A percentile compares a stretch with the other conserved stretches of the same genome.
Evolutionary conservation across 2,329 filamentous ascomycete genomes (phyloP).

Genomic region (Allantophomopsis cytisporea): DNA sequence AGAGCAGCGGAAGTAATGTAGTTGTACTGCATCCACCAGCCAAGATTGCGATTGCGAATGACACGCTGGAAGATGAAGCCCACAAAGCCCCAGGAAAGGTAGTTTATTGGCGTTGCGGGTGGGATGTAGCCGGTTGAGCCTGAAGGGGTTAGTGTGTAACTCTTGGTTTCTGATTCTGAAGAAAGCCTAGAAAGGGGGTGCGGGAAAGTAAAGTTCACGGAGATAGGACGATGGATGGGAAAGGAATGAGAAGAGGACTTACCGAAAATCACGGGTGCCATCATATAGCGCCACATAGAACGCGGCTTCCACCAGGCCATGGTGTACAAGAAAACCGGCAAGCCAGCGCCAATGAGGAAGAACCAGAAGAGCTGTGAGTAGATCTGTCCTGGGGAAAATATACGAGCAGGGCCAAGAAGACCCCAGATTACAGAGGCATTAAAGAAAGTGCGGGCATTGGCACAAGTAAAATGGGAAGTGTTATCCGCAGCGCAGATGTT

Average conservation of each 20-base stretch:
- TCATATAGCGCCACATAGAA: conserved; percentile 46
- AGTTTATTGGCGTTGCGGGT: conserved; percentile 54
- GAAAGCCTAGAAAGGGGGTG: too few species aligned
- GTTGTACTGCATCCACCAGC: conserved; percentile 59
- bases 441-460: conserved; percentile 49
- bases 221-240: too few species aligned
- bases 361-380: conserved; percentile 54
- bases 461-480: conserved; percentile 46
- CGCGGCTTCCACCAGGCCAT: conserved; percentile 41
- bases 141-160: too few species aligned
- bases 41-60: conserved; percentile 46
- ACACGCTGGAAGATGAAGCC: conserved; percentile 57
- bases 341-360: conserved; percentile 45
- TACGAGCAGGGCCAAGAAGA: conserved; percentile 46
- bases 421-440: conserved; percentile 54
- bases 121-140: background rate
- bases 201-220: too few species aligned
- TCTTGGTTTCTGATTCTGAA: too few species aligned
- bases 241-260: too few species aligned
- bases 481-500: conserved; percentile 28
- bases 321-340: conserved; percentile 42
- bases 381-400: conserved; percentile 49
- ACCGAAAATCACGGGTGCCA: conserved; percentile 5
- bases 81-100: conserved; percentile 58
- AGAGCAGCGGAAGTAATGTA: conserved; percentile 58